These are phyloP conservation scores for Mimosa bimucronata DNA, from an alignment of 306 rosid genomes.

Conservation along the genomic window DNA sequence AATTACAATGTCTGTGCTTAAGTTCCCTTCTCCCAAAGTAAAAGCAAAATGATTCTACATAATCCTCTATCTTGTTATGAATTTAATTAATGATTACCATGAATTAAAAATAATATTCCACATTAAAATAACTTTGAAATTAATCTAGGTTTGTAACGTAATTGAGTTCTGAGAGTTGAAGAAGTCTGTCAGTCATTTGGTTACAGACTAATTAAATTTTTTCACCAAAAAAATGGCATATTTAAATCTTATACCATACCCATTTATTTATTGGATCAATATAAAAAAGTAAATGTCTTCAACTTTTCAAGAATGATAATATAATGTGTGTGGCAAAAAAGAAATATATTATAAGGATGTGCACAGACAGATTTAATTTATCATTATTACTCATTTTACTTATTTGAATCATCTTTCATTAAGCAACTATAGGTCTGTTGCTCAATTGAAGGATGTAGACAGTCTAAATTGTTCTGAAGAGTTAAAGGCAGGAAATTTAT, in stretches of 20 bases:
- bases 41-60: slow-evolving; percentile 34
- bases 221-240: no score
- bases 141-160: neutral
- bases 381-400: neutral
- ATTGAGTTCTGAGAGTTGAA: neutral
- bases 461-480: neutral
- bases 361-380: neutral
- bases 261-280: neutral
- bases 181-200: neutral
- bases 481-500: neutral
- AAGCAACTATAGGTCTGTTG: neutral
- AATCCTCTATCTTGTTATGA: neutral
- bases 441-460: no score
- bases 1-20: slow-evolving; percentile 33
- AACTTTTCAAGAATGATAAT: no score
- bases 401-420: neutral
- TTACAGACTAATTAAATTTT: neutral
- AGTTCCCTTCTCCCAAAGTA: slow-evolving; percentile 38
- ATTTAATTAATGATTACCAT: neutral
- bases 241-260: neutral
- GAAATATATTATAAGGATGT: neutral
- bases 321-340: neutral
- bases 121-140: neutral
- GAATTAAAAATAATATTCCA: neutral
- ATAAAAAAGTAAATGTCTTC: neutral